Evolutionary conservation across 2,329 filamentous ascomycete species (phyloP).

Genomic region (Aspergillus costaricaensis): DNA sequence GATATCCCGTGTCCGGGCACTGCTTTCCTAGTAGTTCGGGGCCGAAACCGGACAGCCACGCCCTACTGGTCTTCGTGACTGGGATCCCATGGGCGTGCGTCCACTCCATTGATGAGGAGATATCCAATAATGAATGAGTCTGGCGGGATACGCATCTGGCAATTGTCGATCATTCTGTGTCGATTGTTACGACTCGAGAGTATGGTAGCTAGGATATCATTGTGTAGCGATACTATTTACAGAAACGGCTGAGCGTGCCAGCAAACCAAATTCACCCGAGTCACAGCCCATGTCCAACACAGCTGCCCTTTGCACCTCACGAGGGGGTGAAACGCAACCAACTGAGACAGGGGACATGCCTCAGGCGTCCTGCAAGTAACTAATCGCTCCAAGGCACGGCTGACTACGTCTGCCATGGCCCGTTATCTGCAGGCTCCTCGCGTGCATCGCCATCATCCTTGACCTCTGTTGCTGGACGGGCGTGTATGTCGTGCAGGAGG

Average conservation of each 20-base stretch:
- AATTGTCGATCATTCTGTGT: background rate
- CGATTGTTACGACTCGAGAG: background rate
- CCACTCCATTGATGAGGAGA: background rate
- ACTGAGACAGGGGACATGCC: background rate
- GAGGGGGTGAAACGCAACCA: background rate
- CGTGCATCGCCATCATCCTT: background rate
- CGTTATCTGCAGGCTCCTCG: background rate
- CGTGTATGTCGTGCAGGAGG: constrained; percentile 1
- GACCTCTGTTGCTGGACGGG: background rate
- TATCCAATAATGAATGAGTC: background rate
- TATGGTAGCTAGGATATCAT: background rate
- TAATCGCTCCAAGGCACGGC: background rate
- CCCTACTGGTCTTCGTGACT: background rate
- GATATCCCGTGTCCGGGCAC: too few relatives aligned
- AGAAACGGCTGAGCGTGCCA: background rate
- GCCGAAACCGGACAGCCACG: background rate
- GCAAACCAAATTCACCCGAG: background rate
- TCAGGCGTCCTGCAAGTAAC: background rate
- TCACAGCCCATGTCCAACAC: background rate
- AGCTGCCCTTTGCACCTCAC: background rate
- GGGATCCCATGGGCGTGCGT: background rate
- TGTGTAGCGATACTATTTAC: background rate
- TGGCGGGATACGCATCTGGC: background rate
- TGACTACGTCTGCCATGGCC: background rate
- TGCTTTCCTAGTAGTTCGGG: background rate